phyloP scores from a whole-genome alignment of 2,329 filamentous ascomycete species.

The Colletotrichum zoysiae region DNA sequence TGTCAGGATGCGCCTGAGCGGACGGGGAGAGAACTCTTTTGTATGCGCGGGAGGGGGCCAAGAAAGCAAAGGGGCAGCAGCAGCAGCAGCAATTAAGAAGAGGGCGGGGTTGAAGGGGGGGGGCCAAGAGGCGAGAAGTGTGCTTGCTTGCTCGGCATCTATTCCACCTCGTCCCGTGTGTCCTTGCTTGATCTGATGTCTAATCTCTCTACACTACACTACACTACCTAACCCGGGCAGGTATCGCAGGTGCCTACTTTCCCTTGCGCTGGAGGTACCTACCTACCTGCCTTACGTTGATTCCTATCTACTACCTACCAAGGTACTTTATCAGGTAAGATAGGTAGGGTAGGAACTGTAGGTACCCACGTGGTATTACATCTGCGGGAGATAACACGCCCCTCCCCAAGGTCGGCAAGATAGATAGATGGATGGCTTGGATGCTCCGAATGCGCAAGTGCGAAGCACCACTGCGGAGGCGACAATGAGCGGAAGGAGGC shows the following conservation, averaged over 20 bases:
- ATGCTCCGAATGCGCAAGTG: neutral
- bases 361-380: too few species aligned
- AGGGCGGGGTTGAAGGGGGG: neutral
- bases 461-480: neutral
- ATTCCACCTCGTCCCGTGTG: conserved; percentile 11
- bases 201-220: neutral
- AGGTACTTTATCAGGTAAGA: too few species aligned
- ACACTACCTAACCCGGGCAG: too few species aligned
- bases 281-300: too few species aligned
- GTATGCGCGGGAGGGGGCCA: conserved; percentile 18
- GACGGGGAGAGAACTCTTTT: conserved; percentile 29
- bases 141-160: conserved; percentile 26
- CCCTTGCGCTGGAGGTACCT: too few species aligned
- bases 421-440: too few species aligned
- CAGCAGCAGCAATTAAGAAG: neutral
- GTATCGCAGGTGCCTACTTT: too few species aligned
- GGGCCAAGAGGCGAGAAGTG: neutral
- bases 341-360: too few species aligned
- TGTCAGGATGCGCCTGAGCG: neutral
- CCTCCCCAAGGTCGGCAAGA: neutral
- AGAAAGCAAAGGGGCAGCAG: conserved; percentile 1
- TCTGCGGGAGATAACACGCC: neutral
- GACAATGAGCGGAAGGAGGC: neutral
- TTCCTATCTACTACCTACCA: neutral
- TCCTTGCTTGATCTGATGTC: neutral